These are phyloP conservation scores for Xylaria sp. DNA, from an alignment of 2,329 filamentous ascomycete species.

Conservation along the genomic window DNA sequence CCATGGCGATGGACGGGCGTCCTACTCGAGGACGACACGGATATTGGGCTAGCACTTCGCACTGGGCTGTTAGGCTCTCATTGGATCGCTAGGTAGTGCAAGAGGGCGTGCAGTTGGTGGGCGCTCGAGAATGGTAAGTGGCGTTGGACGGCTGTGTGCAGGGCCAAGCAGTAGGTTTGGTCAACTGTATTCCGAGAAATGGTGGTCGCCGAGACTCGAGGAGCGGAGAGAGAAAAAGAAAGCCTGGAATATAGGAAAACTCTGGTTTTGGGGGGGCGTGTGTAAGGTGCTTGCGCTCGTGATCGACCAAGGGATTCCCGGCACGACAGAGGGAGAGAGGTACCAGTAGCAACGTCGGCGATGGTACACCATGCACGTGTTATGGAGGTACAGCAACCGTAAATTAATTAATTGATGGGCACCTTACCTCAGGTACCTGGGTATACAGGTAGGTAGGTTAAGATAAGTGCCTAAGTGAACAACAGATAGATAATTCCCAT, in stretches of 20 bases:
- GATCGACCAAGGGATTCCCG: conserved; percentile 44
- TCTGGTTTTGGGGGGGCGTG: conserved; percentile 28
- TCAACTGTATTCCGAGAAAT: conserved; percentile 40
- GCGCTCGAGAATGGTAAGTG: conserved; percentile 51
- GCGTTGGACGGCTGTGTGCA: conserved; percentile 55
- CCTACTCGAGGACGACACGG: conserved; percentile 43
- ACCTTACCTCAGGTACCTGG: conserved; percentile 35
- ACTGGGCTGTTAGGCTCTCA: conserved; percentile 52
- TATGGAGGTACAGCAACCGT: conserved; percentile 39
- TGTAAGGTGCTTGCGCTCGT: conserved; percentile 41
- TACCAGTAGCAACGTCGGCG: conserved; percentile 38
- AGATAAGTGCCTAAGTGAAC: conserved; percentile 38
- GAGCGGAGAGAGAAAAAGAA: conserved; percentile 37
- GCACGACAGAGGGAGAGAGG: conserved; percentile 16
- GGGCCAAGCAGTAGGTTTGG: conserved; percentile 48
- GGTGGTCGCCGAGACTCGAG: conserved; percentile 33
- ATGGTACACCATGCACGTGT: conserved; percentile 43
- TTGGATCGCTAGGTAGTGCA: conserved; percentile 59
- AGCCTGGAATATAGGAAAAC: conserved; percentile 26
- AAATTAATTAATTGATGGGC: conserved; percentile 41
- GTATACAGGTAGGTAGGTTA: conserved; percentile 10
- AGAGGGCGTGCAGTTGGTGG: conserved; percentile 54
- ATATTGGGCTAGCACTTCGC: conserved; percentile 53
- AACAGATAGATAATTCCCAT: conserved; percentile 32
- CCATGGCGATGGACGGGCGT: conserved; percentile 44